phyloP scores from a whole-genome alignment of 1,139 yeast genomes.

The Saccharomycopsis hybrid region DNA sequence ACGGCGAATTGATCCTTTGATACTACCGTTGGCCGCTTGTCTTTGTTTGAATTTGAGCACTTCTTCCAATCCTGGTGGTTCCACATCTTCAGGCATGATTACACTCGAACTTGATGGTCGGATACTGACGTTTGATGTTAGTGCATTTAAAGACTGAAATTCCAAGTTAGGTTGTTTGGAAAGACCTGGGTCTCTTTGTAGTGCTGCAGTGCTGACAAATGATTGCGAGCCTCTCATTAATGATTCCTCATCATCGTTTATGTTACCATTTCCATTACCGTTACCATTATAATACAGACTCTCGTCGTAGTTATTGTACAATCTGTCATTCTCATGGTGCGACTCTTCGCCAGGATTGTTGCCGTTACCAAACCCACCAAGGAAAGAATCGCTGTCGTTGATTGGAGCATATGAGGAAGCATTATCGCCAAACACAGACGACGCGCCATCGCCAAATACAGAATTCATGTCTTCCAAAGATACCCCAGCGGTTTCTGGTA shows the following conservation, averaged over 20 bases:
- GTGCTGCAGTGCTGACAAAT: conserved; percentile 14
- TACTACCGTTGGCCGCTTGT: conserved; percentile 27
- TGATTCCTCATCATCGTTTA: conserved; percentile 16
- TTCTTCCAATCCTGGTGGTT: conserved; percentile 39
- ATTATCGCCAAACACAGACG: conserved; percentile 18
- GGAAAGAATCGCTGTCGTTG: conserved; percentile 12
- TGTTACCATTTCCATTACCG: too few species aligned
- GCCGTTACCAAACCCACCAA: too few species aligned
- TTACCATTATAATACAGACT: background rate
- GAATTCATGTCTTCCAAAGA: conserved; percentile 85
- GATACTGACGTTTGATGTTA: conserved; percentile 3
- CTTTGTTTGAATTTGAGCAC: conserved; percentile 29
- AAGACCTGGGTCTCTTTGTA: conserved; percentile 15
- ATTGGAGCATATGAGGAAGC: conserved; percentile 21
- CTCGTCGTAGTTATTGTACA: conserved; percentile 2
- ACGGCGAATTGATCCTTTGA: conserved; percentile 33
- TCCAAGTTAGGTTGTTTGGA: conserved; percentile 13
- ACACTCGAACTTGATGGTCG: conserved; percentile 20
- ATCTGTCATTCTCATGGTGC: conserved; percentile 12
- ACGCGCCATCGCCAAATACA: conserved; percentile 54
- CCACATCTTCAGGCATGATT: conserved; percentile 29
- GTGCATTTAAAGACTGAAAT: conserved; percentile 10
- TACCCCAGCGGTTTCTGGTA: conserved; percentile 89
- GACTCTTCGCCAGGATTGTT: conserved; percentile 13
- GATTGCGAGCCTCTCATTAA: conserved; percentile 14